These are phyloP conservation scores for Chaetomiaceae sp. DNA, from an alignment of 2,329 filamentous ascomycete genomes.

Conservation along the genomic window DNA sequence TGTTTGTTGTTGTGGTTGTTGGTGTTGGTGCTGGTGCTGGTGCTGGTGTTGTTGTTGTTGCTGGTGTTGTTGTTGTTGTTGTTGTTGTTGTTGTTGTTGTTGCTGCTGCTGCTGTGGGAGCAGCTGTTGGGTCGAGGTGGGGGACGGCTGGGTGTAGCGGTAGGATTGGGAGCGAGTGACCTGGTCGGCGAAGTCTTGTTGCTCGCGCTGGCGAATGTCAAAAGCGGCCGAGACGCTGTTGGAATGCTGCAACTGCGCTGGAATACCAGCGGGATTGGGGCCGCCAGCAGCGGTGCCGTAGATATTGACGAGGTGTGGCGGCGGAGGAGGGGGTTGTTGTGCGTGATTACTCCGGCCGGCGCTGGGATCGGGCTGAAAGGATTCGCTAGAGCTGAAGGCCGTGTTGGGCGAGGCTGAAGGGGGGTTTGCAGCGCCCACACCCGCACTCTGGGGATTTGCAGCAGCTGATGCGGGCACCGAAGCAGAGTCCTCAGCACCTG, in stretches of 20 bases:
- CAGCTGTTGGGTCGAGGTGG: slow-evolving; percentile 25
- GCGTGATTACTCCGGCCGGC: slow-evolving; percentile 32
- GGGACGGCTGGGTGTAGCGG: slow-evolving; percentile 37
- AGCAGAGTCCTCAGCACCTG: slow-evolving; percentile 28
- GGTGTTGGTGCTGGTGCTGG: slow-evolving; percentile 10
- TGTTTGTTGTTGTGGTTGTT: slow-evolving; percentile 12
- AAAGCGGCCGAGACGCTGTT: slow-evolving; percentile 31
- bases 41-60: slow-evolving; percentile 27
- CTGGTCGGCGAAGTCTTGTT: slow-evolving; percentile 45
- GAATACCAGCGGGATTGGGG: slow-evolving; percentile 28
- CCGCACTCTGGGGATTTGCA: slow-evolving; percentile 19
- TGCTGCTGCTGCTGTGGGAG: slow-evolving; percentile 28
- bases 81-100: slow-evolving; percentile 13
- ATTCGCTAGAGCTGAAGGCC: slow-evolving; percentile 45
- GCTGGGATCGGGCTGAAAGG: slow-evolving; percentile 38
- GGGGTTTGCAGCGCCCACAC: slow-evolving; percentile 33
- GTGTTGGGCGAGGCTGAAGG: slow-evolving; percentile 45
- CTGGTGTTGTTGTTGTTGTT: slow-evolving; percentile 5
- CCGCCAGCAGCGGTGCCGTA: slow-evolving; percentile 28
- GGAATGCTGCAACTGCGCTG: slow-evolving; percentile 39
- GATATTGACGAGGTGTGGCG: slow-evolving; percentile 29
- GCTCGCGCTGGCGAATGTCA: slow-evolving; percentile 29
- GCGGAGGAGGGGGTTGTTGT: slow-evolving; percentile 27
- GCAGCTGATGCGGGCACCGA: slow-evolving; percentile 19
- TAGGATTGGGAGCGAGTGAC: slow-evolving; percentile 51